Percentiles rank a stretch among this genome's conserved stretches.
These are phyloP conservation scores for Emydomyces testavorans DNA, from an alignment of 2,329 filamentous ascomycete genomes.

Conservation along the genomic window DNA sequence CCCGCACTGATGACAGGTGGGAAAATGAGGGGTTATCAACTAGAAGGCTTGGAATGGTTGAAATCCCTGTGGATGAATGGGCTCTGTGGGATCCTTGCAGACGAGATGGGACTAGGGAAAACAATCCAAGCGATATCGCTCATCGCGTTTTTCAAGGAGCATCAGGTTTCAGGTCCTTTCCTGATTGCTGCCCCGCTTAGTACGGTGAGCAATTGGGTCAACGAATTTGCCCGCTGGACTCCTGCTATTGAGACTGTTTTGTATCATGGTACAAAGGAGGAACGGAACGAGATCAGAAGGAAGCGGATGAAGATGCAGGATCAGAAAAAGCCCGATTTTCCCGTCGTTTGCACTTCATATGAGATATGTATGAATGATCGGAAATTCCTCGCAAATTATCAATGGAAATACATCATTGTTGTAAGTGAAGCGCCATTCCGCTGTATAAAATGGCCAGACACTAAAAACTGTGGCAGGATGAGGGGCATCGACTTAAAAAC, in stretches of 20 bases:
- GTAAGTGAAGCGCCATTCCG: constrained; percentile 36
- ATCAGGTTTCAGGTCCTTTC: constrained; percentile 79
- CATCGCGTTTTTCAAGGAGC: constrained; percentile 75
- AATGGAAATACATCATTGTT: constrained; percentile 97
- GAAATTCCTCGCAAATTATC: constrained; percentile 66
- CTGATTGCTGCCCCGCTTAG: constrained; percentile 82
- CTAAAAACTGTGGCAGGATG: constrained; percentile 48
- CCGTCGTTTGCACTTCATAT: constrained; percentile 87
- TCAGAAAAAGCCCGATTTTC: constrained; percentile 61
- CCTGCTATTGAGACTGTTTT: constrained; percentile 78
- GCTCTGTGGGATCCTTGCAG: constrained; percentile 79
- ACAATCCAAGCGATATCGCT: constrained; percentile 84
- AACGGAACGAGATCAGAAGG: constrained; percentile 63
- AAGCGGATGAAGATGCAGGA: constrained; percentile 56
- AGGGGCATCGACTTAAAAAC: constrained; percentile 95
- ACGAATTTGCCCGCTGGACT: constrained; percentile 85
- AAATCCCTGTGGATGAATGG: constrained; percentile 73
- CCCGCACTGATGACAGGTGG: constrained; percentile 76
- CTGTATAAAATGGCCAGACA: constrained; percentile 18
- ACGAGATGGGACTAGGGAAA: constrained; percentile 91
- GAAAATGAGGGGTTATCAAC: constrained; percentile 84
- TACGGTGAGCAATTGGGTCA: constrained; percentile 89
- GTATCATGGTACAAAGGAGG: constrained; percentile 74
- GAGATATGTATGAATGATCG: constrained; percentile 92
- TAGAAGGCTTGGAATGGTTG: constrained; percentile 93